Evolutionary conservation across 108 stramenopile genomes (phyloP), one percentile per base, ranked within the genome.

Genomic region (Asterionellopsis glacialis): DNA sequence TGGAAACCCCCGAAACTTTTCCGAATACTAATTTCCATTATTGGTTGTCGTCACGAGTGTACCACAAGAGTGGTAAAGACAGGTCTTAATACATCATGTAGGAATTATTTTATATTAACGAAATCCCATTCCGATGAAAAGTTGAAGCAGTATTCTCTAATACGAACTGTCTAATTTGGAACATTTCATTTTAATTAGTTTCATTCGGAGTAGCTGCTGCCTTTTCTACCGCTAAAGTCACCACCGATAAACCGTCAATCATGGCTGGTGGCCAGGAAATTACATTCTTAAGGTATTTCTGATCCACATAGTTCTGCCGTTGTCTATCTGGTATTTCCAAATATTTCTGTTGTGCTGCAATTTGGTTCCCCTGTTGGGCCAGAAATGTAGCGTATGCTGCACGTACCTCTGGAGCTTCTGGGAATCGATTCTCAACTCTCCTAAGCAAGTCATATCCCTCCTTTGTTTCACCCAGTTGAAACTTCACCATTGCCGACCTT

Each of bases 341-440:
- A 64, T 68, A 91, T 69, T 87, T 91, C 23, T 72, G 80, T 58
- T 81, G 76, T 25, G 84, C 90, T n/a, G 69, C 72, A 52, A 84
- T 74, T 49, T 77, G 77, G 18, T 84, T 82, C 19, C 82, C 84
- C 53, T 80, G 79, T 7, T 56, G 81, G 41, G 67, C 68, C 69
- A 91, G 59, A 18, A 88, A 77, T 27, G 70, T 68, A 5, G 87
- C 87, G 51, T 79, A 85, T 11, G 90, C 90, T 0, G 90, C 87
- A 50, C 84, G 51, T 25, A 91, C 90, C 59, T 91, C 90, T 1
- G 85, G 90, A 43, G 90, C 87, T 41, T 88, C 84, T n/a, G 90
- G 87, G 52, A 91, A 88, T n/a, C 84, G 77, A 76, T 87, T 88
- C 38, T 84, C 85, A 10, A 91, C 85, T 11, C 90, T 75, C 54